A percentile compares a stretch with the other conserved stretches of the same genome.
Evolutionary conservation across 305 asterid species (phyloP).

Genomic region (Stenogyne calaminthoides): DNA sequence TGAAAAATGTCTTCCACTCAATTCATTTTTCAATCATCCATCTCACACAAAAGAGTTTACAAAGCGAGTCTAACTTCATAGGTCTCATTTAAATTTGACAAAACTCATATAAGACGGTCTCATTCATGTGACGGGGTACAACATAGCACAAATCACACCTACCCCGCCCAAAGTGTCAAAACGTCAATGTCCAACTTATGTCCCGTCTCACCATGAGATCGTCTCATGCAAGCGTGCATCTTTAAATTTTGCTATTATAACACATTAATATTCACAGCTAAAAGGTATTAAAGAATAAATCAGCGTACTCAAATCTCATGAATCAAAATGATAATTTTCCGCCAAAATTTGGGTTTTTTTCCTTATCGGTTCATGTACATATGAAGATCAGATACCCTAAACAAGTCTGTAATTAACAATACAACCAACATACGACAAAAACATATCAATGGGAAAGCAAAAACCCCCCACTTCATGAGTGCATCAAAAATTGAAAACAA

Average conservation of each 20-base stretch:
- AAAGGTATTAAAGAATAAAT: background rate
- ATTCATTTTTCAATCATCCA: no score
- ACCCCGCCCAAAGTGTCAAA: no score
- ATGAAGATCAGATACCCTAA: constrained; percentile 19
- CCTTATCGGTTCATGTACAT: constrained; percentile 14
- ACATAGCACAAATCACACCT: no score
- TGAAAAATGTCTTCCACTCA: background rate
- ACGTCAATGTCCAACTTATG: no score
- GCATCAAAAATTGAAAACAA: constrained; percentile 22
- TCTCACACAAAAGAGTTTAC: no score
- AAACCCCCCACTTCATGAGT: constrained; percentile 28
- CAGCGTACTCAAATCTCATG: background rate
- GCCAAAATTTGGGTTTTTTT: background rate
- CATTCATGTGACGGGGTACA: no score
- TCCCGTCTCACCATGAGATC: no score
- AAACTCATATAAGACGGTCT: no score
- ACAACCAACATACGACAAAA: constrained; percentile 33
- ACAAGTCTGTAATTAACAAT: constrained; percentile 7
- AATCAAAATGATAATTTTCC: background rate
- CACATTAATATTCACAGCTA: no score
- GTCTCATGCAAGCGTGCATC: no score
- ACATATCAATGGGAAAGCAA: constrained; percentile 21
- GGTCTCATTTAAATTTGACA: no score
- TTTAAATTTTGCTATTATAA: background rate
- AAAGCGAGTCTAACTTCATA: background rate